Percentiles rank a stretch among this genome's conserved stretches.
Evolutionary conservation across 768 basidiomycete genomes (phyloP).

Genomic region (Hemileccinum rubropunctum): DNA sequence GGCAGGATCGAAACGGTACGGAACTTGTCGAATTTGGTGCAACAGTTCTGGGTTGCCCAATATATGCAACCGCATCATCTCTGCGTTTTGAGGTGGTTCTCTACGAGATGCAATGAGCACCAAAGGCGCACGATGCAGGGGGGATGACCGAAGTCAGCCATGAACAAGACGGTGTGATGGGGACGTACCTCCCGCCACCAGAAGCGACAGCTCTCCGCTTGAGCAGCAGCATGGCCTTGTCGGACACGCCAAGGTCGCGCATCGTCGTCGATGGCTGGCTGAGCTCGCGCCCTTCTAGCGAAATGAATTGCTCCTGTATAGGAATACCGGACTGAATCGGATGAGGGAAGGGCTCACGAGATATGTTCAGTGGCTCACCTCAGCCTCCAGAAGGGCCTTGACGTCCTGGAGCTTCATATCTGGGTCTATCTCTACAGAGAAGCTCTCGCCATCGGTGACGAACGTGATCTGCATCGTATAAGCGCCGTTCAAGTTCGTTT

Average conservation of each 20-base stretch:
- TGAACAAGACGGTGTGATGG: not conserved
- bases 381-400: constrained; percentile 90
- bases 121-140: not conserved
- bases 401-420: constrained; percentile 91
- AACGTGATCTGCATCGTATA: constrained; percentile 72
- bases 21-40: constrained; percentile 67
- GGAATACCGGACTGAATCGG: constrained; percentile 70
- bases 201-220: constrained; percentile 53
- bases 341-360: not conserved
- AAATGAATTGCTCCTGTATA: constrained; percentile 67
- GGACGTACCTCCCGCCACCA: constrained; percentile 42
- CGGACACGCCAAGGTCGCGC: constrained; percentile 54
- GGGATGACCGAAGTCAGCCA: not conserved
- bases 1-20: not conserved
- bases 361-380: constrained; percentile 53
- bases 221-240: constrained; percentile 65
- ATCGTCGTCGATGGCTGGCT: constrained; percentile 67
- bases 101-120: constrained; percentile 34
- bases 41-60: constrained; percentile 83
- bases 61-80: constrained; percentile 87
- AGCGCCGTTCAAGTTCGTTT: not conserved
- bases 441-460: constrained; percentile 65
- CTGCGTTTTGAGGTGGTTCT: constrained; percentile 73
- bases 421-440: constrained; percentile 79
- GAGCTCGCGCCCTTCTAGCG: constrained; percentile 64